A percentile compares a stretch with the other conserved stretches of the same genome.
Evolutionary conservation across 768 basidiomycete genomes (phyloP).

Genomic region (Suillus luteus): DNA sequence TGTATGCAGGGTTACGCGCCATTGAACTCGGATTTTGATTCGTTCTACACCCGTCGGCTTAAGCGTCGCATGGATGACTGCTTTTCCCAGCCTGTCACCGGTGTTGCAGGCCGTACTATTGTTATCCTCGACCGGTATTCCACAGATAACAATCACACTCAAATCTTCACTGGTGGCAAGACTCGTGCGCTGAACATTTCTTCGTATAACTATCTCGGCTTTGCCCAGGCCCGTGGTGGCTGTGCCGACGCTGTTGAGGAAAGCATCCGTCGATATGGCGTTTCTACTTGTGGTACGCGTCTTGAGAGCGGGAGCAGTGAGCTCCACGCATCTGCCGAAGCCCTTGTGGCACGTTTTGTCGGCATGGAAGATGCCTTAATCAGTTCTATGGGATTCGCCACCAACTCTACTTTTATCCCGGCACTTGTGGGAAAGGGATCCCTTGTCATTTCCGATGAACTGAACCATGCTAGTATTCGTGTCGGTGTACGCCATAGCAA

Average conservation of each 20-base stretch:
- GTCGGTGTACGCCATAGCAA: constrained; percentile 89
- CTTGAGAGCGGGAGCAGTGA: constrained; percentile 87
- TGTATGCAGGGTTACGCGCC: constrained; percentile 85
- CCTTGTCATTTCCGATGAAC: constrained; percentile 94
- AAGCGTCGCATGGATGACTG: constrained; percentile 96
- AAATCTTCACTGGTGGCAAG: constrained; percentile 72
- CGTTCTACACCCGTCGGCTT: constrained; percentile 96
- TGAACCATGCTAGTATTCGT: constrained; percentile 95
- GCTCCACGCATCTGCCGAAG: constrained; percentile 78
- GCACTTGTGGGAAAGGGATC: constrained; percentile 89
- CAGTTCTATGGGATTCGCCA: constrained; percentile 95
- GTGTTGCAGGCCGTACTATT: constrained; percentile 94
- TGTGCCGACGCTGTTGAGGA: constrained; percentile 96
- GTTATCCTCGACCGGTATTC: constrained; percentile 82
- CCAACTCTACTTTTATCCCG: constrained; percentile 92
- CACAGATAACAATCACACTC: constrained; percentile 77
- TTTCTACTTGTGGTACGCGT: constrained; percentile 74
- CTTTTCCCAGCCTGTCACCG: constrained; percentile 90
- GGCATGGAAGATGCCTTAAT: constrained; percentile 91
- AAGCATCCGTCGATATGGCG: constrained; percentile 76
- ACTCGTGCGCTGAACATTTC: constrained; percentile 95
- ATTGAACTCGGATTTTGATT: constrained; percentile 97
- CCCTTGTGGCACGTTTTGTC: constrained; percentile 85
- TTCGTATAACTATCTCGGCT: constrained; percentile 99
- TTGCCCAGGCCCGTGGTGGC: constrained; percentile 89